Evolutionary conservation across 352 stramenopile species (phyloP).

Genomic region (Detonula confervacea): DNA sequence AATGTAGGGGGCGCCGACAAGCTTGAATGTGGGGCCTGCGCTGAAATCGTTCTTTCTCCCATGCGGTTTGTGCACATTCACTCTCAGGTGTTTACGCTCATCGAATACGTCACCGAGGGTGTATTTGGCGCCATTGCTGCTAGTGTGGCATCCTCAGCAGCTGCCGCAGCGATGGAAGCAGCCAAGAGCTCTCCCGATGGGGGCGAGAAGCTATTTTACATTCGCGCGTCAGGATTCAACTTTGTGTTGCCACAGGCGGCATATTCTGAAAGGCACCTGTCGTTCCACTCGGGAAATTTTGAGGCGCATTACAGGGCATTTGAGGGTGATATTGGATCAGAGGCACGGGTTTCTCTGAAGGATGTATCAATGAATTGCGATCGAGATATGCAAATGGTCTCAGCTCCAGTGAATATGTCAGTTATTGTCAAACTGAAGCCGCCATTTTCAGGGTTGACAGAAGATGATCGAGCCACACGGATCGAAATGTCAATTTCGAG

Average conservation of each 20-base stretch:
- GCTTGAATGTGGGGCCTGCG: constrained; percentile 66
- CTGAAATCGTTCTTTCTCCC: constrained; percentile 74
- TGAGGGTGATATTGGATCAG: constrained; percentile 61
- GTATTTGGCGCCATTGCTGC: constrained; percentile 78
- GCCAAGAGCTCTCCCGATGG: constrained; percentile 61
- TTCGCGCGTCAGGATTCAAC: constrained; percentile 79
- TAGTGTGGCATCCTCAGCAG: constrained; percentile 74
- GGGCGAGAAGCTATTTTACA: constrained; percentile 68
- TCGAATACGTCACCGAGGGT: constrained; percentile 73
- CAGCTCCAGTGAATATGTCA: constrained; percentile 68
- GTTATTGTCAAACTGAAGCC: constrained; percentile 69
- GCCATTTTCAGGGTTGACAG: constrained; percentile 52
- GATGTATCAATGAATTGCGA: constrained; percentile 72
- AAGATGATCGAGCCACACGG: constrained; percentile 81
- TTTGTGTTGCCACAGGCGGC: constrained; percentile 79
- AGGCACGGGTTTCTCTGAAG: constrained; percentile 63
- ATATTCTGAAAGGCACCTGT: constrained; percentile 69
- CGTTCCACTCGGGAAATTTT: constrained; percentile 66
- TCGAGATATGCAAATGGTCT: constrained; percentile 62
- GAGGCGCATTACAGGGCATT: constrained; percentile 71
- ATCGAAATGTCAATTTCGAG: constrained; percentile 72
- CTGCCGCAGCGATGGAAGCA: constrained; percentile 73
- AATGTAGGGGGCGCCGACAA: constrained; percentile 59
- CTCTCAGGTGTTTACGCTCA: constrained; percentile 73
- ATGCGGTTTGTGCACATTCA: constrained; percentile 85